These are phyloP conservation scores for Jatropha curcas DNA, from an alignment of 345 rosid species.

Conservation along the genomic window DNA sequence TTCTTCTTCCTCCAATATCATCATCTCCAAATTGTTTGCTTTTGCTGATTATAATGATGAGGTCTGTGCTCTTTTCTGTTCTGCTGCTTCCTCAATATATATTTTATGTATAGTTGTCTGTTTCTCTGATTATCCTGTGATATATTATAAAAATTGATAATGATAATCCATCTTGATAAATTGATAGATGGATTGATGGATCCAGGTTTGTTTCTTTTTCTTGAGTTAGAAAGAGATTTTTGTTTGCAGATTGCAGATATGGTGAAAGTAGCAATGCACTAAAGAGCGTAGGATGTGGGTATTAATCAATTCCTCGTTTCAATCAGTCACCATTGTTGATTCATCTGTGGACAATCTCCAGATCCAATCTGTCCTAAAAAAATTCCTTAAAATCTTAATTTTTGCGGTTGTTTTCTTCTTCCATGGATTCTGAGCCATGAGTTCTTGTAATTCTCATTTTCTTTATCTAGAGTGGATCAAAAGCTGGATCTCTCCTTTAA, in stretches of 20 bases:
- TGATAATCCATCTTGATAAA: background rate
- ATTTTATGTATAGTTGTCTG: background rate
- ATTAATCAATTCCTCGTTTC: background rate
- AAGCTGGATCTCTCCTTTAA: no score
- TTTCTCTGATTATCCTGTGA: no score
- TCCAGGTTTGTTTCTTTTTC: background rate
- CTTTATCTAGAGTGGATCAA: no score
- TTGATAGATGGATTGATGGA: slow-evolving; percentile 9
- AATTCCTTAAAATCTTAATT: background rate
- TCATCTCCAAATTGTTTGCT: no score
- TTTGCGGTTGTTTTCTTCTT: background rate
- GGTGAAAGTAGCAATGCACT: background rate
- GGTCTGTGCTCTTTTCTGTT: slow-evolving; percentile 12
- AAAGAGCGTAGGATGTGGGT: background rate
- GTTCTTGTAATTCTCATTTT: no score
- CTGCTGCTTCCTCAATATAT: background rate
- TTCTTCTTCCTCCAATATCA: background rate
- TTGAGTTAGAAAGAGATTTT: background rate
- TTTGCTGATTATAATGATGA: slow-evolving; percentile 17
- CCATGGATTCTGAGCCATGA: no score
- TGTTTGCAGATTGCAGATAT: slow-evolving; percentile 6
- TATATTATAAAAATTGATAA: background rate
- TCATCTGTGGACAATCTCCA: background rate
- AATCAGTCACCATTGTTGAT: background rate
- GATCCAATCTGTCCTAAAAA: background rate